A percentile compares a stretch with the other conserved stretches of the same genome.
phyloP scores from a whole-genome alignment of 2,329 filamentous ascomycete genomes.

The Helotiales sp. region DNA sequence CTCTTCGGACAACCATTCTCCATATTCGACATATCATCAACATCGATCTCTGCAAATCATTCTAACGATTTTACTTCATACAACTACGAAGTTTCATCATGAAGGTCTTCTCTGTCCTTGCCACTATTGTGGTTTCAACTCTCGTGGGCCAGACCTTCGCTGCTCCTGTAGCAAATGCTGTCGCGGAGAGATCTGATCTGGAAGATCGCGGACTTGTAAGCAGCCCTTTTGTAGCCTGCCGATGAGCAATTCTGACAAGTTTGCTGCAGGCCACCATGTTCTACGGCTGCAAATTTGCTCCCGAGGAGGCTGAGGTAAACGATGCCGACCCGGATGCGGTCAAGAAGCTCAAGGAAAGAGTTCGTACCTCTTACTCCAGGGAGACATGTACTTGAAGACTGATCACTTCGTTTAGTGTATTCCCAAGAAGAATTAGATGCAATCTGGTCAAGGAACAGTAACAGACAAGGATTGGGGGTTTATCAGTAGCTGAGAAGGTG shows the following conservation, averaged over 20 bases:
- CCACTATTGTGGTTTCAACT: background rate
- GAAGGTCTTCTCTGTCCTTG: background rate
- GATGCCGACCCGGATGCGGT: background rate
- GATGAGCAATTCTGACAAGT: background rate
- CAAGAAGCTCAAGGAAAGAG: background rate
- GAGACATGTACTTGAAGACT: too few relatives aligned
- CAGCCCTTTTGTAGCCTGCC: too few relatives aligned
- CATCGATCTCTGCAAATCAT: background rate
- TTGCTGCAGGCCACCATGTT: background rate
- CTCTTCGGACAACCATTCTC: background rate
- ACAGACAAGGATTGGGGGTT: too few relatives aligned
- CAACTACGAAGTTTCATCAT: background rate
- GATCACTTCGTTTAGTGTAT: background rate
- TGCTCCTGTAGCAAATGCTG: background rate
- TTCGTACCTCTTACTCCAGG: background rate
- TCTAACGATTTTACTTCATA: background rate
- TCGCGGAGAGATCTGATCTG: background rate
- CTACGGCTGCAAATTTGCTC: background rate
- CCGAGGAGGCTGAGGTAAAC: background rate
- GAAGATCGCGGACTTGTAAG: background rate
- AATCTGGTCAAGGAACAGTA: background rate
- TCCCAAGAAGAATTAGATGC: background rate
- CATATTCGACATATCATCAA: background rate
- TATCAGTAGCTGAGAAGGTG: too few relatives aligned
- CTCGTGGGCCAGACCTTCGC: background rate